Base-by-base conservation (phyloP, 306 rosid genomes). In the Rubus idaeus region DNA sequence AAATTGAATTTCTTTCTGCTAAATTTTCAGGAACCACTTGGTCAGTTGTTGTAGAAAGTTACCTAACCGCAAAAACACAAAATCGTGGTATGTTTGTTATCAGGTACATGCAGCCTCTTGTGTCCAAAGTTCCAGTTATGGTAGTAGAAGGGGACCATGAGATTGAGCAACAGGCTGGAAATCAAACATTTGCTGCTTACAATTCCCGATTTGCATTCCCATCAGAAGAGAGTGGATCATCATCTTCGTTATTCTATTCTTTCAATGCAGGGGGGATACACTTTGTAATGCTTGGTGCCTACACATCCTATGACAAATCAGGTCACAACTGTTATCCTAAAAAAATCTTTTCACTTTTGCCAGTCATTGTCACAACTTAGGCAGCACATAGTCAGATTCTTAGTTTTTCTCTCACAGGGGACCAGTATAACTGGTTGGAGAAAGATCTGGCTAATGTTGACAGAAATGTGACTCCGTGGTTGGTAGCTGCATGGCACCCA, bases 231-330 rank as follows among this genome's bases (percentile, higher is more conserved):
- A 91, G 97, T 47, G 87, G 88, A 84, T 94, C 97, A 39, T 77
- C 77, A 3, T 91, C 97, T 67, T 81, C 93, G 9, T 49, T 94
- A 1, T 94, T 86, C 83, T 94, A 92, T 81, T 94, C 98, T 79
- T 94, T 94, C 84, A 89, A 87, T 79, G 93, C 95, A 16, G 98
- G 98, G 12, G 98, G 98, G 37, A 87, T 92, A 75, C 98, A 94
- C 85, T 90, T 90, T 71, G 55, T 92, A 62, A 94, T 92, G 97
- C 95, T 94, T 0, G 95, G 97, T 21, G 83, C 97, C 80, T 90
- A 90, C 86, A 62, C 78, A 77, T 52, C 85, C 0, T 90, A 89
- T 71, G 44, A 84, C 66, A 84, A 71, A 85, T 85, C 97, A 79
- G 89, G 98, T 94, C 45, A 37, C 65, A 20, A 39, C 40, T n/a